These are phyloP conservation scores for Penicillium sp. DNA, from an alignment of 2,329 filamentous ascomycete genomes.

Conservation along the genomic window DNA sequence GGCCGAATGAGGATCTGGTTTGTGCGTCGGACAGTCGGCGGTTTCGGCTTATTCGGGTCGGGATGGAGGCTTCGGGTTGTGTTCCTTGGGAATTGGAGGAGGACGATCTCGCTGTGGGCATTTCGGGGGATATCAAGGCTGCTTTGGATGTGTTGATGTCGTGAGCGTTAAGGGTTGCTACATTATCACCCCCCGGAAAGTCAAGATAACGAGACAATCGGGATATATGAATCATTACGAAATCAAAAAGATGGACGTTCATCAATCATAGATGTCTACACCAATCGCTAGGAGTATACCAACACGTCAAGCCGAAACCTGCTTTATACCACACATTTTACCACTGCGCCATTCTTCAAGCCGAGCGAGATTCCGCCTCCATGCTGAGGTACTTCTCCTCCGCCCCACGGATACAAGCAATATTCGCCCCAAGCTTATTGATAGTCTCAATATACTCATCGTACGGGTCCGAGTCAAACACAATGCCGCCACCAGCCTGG, in stretches of 20 bases:
- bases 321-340: not conserved
- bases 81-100: not conserved
- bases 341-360: not conserved
- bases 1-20: not conserved
- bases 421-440: conserved; percentile 92
- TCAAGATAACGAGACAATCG: not conserved
- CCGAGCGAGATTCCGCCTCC: conserved; percentile 32
- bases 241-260: not conserved
- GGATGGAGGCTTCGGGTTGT: not conserved
- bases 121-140: conserved; percentile 1
- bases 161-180: not conserved
- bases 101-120: not conserved
- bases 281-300: conserved; percentile 1
- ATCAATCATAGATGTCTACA: conserved; percentile 10
- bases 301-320: not conserved
- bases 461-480: conserved; percentile 86
- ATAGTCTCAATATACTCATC: conserved; percentile 96
- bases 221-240: too few relatives aligned
- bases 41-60: not conserved
- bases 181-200: not conserved
- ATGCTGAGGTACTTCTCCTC: conserved; percentile 66
- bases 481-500: conserved; percentile 83
- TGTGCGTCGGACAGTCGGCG: not conserved
- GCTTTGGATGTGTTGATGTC: not conserved
- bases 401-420: conserved; percentile 81